Evolutionary conservation across 208 protist genomes (phyloP).

Genomic region (Trichomonas tenax): DNA sequence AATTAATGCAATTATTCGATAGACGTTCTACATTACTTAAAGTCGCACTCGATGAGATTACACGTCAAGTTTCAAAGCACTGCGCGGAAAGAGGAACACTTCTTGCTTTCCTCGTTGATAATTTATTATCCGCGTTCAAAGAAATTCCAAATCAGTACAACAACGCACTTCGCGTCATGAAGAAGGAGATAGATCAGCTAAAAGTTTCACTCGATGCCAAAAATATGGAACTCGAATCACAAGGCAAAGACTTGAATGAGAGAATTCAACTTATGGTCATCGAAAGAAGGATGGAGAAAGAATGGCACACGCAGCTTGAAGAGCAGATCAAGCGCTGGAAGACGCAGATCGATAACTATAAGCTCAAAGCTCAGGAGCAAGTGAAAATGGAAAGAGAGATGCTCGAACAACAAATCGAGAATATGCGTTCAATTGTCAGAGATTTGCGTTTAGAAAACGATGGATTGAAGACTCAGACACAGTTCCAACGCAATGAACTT

Average conservation of each 20-base stretch:
- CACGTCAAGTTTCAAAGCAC: not conserved
- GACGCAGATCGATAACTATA: not conserved
- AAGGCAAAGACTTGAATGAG: not conserved
- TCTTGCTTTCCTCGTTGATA: not conserved
- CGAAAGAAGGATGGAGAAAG: conserved; percentile 6
- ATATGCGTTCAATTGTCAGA: not conserved
- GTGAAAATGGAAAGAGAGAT: conserved; percentile 8
- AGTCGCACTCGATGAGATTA: not conserved
- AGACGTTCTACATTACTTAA: not conserved
- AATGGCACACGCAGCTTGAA: not conserved
- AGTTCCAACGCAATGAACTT: not conserved
- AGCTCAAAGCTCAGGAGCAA: not conserved
- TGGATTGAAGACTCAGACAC: not conserved
- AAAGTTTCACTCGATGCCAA: not conserved
- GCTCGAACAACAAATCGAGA: not conserved
- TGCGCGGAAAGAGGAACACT: not conserved
- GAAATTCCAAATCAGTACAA: conserved; percentile 20
- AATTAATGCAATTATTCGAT: conserved; percentile 10
- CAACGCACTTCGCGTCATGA: not conserved
- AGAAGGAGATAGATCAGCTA: conserved; percentile 6
- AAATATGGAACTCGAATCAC: not conserved
- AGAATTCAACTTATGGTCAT: not conserved
- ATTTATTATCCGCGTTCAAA: not conserved
- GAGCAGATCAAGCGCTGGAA: not conserved
- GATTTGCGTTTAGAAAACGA: not conserved